Base-by-base conservation (phyloP, 2,329 filamentous ascomycete species). In the Akanthomyces muscarius region DNA sequence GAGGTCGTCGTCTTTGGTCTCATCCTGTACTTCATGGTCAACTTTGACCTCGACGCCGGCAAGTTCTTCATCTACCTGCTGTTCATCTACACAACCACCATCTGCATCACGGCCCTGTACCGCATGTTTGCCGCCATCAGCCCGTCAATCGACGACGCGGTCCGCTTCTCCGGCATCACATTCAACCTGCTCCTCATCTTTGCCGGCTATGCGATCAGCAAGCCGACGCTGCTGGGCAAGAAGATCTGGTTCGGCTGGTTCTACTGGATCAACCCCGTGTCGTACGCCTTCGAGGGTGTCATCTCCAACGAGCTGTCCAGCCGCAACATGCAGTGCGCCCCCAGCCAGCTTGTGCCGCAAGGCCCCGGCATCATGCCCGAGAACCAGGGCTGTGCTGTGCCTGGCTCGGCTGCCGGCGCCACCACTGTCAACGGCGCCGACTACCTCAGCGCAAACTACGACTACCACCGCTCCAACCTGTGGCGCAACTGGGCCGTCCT, bases 401-500 rank as follows among this genome's bases (percentile, higher is more conserved):
- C 78, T 1, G 87, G 87, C 2, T 80, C 85, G 0, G 67, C 70
- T 0, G 70, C 79, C 4, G 86, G 85, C 18, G 72, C 74, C 5
- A 66, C 66, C 0, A 68, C 69, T 4, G 81, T 89, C 11, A 69
- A 75, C 1, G 87, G 88, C 0, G 77, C 80, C 36, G 75, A 76
- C 6, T 89, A 86, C 61, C 73, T 89, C 53, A 67, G 72, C 33
- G 69, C 77, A 3, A 77, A 78, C n/a, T 87, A 82, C 68, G 72
- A 77, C 41, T 90, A 88, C 71, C 75, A 74, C 44, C 75, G 81
- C 28, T 74, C 74, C 3, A 80, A 89, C 68, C 73, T 86, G 41
- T 89, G 87, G 87, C 84, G 89, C 7, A 91, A 92, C 73, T 91
- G 89, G 69, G 89, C 87, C 25, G 86, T 91, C 1, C 75, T 92